A percentile compares a stretch with the other conserved stretches of the same genome.
phyloP scores from a whole-genome alignment of 2,329 filamentous ascomycete genomes.

The Clonostachys byssicola region DNA sequence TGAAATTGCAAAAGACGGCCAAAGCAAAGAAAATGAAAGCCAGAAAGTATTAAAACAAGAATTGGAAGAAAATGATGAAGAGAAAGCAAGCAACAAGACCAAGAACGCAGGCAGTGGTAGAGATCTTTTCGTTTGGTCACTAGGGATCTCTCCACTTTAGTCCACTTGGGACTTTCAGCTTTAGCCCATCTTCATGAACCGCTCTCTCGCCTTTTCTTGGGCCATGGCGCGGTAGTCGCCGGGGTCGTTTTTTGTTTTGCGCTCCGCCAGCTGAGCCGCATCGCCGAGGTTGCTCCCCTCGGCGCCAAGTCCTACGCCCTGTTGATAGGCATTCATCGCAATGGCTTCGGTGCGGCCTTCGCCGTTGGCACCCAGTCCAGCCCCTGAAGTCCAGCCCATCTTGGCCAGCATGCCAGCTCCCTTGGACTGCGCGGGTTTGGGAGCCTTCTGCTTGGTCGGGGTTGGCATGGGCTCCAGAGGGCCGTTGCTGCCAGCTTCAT shows the following conservation, averaged over 20 bases:
- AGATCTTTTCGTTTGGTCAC: too few relatives aligned
- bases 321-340: constrained; percentile 59
- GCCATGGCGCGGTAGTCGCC: constrained; percentile 60
- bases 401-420: constrained; percentile 66
- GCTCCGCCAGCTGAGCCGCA: constrained; percentile 58
- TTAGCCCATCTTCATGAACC: constrained; percentile 51
- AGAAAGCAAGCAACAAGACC: too few relatives aligned
- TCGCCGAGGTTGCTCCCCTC: constrained; percentile 67
- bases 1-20: too few relatives aligned
- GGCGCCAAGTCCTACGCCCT: constrained; percentile 66
- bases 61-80: too few relatives aligned
- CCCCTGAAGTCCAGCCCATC: constrained; percentile 67
- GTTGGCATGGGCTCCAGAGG: constrained; percentile 15
- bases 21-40: too few relatives aligned
- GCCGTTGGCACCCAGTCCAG: constrained; percentile 60
- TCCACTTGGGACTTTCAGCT: not conserved
- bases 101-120: too few relatives aligned
- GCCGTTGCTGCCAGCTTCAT: constrained; percentile 9
- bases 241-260: constrained; percentile 56
- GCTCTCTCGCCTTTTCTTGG: constrained; percentile 62
- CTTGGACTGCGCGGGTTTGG: constrained; percentile 45
- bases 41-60: too few relatives aligned
- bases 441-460: constrained; percentile 11
- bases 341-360: constrained; percentile 61
- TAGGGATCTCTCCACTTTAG: too few relatives aligned